Percentiles rank a stretch among this genome's conserved stretches.
These are phyloP conservation scores for Acanthamoeba castellanii DNA, from an alignment of 208 protist species.

Conservation along the genomic window DNA sequence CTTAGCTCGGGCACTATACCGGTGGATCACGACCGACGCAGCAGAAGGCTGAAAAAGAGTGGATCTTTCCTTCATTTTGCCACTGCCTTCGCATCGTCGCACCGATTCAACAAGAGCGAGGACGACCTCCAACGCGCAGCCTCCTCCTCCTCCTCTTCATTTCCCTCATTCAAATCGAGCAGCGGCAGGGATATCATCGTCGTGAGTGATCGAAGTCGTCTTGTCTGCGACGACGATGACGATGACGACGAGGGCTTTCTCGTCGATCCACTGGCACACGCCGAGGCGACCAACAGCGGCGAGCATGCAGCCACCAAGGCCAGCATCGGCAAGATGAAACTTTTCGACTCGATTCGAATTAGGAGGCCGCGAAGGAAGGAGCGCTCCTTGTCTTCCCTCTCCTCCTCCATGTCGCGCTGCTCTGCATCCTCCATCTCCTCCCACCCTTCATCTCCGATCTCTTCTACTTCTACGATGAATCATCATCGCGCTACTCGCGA, in stretches of 20 bases:
- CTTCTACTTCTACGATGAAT: not conserved
- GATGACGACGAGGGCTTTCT: too few relatives aligned
- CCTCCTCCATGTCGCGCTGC: not conserved
- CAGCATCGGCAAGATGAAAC: not conserved
- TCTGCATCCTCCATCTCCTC: not conserved
- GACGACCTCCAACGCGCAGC: not conserved
- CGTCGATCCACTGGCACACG: not conserved
- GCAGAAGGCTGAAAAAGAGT: not conserved
- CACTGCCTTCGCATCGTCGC: not conserved
- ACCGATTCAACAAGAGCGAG: not conserved
- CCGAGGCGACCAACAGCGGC: not conserved
- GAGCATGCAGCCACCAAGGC: not conserved
- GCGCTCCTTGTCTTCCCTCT: not conserved
- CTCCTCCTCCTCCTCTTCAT: not conserved
- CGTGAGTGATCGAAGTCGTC: too few relatives aligned
- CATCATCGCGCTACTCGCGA: not conserved
- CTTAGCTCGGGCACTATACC: not conserved
- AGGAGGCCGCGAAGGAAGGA: not conserved
- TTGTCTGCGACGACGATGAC: too few relatives aligned
- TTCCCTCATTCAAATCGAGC: too few relatives aligned
- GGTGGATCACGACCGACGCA: not conserved
- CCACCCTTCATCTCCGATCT: not conserved
- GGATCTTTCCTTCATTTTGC: conserved; percentile 30
- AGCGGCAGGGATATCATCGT: too few relatives aligned
- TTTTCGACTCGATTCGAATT: not conserved